Evolutionary conservation across 1,139 yeast species (phyloP).

Genomic region (Kurtzmaniella quercitrusa): DNA sequence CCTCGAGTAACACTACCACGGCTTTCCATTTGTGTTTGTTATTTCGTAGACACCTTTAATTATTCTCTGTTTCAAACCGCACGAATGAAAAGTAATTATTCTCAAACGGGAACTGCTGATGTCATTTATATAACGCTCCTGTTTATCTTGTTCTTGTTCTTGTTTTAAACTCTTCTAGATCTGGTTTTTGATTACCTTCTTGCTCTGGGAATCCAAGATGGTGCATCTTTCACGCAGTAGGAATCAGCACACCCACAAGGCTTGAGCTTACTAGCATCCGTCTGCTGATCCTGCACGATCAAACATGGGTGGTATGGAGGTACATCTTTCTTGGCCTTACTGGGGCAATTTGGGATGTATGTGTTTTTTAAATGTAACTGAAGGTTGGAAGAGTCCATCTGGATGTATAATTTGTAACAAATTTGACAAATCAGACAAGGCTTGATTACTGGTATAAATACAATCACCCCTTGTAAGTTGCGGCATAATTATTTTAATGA

Average conservation of each 20-base stretch:
- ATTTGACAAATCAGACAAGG: no score
- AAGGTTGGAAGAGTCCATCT: constrained; percentile 32
- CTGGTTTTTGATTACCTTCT: neutral
- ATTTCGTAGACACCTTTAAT: no score
- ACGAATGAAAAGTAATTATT: no score
- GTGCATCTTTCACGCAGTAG: constrained; percentile 42
- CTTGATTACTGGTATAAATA: neutral
- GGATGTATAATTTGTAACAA: constrained; percentile 1
- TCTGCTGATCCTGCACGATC: constrained; percentile 42
- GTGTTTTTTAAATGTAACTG: constrained; percentile 23
- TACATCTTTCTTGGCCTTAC: constrained; percentile 14
- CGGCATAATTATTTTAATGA: neutral
- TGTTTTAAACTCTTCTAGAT: neutral
- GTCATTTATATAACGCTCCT: no score
- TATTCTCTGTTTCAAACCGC: no score
- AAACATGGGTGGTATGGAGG: constrained; percentile 44
- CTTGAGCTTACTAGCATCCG: constrained; percentile 34
- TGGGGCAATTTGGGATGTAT: constrained; percentile 31
- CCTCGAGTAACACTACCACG: no score
- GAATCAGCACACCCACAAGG: constrained; percentile 44
- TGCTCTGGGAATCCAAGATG: constrained; percentile 40
- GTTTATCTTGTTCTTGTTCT: no score
- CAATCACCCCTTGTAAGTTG: neutral
- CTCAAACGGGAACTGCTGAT: no score
- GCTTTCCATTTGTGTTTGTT: no score